Percentiles rank a stretch among this genome's conserved stretches.
phyloP scores from a whole-genome alignment of 208 protist genomes.

The Vickermania spadyakhi region DNA sequence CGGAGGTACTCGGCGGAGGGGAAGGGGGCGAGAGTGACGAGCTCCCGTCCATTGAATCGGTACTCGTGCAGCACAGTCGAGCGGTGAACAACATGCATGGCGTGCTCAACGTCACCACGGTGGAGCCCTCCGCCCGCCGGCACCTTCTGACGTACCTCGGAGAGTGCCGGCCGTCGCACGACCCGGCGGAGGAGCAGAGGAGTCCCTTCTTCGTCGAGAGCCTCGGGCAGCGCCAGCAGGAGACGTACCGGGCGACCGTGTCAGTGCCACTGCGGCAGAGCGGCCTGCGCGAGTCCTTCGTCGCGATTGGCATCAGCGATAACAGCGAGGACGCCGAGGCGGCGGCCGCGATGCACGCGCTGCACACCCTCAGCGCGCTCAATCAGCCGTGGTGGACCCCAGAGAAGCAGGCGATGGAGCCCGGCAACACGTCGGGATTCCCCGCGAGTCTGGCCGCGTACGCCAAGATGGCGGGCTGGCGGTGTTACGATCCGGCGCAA shows the following conservation, averaged over 20 bases:
- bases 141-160: constrained; percentile 46
- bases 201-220: constrained; percentile 53
- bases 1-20: not conserved
- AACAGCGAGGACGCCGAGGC: constrained; percentile 36
- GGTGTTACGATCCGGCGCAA: not conserved
- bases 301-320: constrained; percentile 64
- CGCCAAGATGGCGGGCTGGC: constrained; percentile 4
- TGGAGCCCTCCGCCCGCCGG: constrained; percentile 21
- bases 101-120: constrained; percentile 17
- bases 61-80: constrained; percentile 45
- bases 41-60: constrained; percentile 29
- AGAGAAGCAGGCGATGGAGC: not conserved
- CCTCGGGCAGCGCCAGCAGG: constrained; percentile 42
- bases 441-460: not conserved
- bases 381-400: constrained; percentile 16
- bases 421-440: not conserved
- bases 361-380: constrained; percentile 33
- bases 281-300: constrained; percentile 17
- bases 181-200: not conserved
- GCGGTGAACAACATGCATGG: constrained; percentile 24
- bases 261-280: constrained; percentile 39
- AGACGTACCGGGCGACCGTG: constrained; percentile 61
- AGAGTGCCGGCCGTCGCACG: not conserved
- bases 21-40: not conserved
- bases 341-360: constrained; percentile 67